These are phyloP conservation scores for Brassica juncea DNA, from an alignment of 345 rosid genomes.

Conservation along the genomic window DNA sequence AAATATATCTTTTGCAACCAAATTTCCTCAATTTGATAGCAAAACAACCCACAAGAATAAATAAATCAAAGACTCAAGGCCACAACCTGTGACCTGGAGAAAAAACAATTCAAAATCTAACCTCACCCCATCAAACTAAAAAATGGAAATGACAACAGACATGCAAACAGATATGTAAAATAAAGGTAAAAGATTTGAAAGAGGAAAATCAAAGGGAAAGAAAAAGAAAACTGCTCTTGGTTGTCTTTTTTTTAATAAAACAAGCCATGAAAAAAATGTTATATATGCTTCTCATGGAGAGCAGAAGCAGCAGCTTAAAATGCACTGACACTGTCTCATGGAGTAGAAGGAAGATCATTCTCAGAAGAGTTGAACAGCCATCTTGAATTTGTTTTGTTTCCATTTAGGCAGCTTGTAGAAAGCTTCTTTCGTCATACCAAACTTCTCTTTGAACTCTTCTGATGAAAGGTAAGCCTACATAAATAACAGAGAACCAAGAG, in stretches of 20 bases:
- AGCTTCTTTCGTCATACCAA: conserved; percentile 80
- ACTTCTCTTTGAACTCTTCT: conserved; percentile 85
- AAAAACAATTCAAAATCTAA: conserved; percentile 25
- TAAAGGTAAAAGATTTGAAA: neutral
- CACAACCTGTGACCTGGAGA: conserved; percentile 36
- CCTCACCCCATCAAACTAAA: conserved; percentile 18
- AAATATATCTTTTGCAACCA: conserved; percentile 19
- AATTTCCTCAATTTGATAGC: conserved; percentile 37
- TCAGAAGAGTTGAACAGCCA: conserved; percentile 91
- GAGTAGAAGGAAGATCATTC: conserved; percentile 22
- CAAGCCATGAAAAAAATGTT: conserved; percentile 41
- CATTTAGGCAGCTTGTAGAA: conserved; percentile 94
- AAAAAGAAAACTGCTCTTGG: conserved; percentile 28
- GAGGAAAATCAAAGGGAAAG: neutral
- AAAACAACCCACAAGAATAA: conserved; percentile 38
- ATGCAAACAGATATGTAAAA: conserved; percentile 26
- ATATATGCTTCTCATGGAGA: conserved; percentile 51
- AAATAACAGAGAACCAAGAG: conserved; percentile 34
- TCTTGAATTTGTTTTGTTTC: conserved; percentile 98
- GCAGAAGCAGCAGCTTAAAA: conserved; percentile 82
- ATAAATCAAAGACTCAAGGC: conserved; percentile 42
- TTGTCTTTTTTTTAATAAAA: conserved; percentile 11
- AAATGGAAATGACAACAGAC: neutral
- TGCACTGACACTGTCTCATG: conserved; percentile 79
- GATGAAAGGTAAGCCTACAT: conserved; percentile 85